Conservation (phyloP, 768 basidiomycete genomes). For the Calocera cornea region DNA sequence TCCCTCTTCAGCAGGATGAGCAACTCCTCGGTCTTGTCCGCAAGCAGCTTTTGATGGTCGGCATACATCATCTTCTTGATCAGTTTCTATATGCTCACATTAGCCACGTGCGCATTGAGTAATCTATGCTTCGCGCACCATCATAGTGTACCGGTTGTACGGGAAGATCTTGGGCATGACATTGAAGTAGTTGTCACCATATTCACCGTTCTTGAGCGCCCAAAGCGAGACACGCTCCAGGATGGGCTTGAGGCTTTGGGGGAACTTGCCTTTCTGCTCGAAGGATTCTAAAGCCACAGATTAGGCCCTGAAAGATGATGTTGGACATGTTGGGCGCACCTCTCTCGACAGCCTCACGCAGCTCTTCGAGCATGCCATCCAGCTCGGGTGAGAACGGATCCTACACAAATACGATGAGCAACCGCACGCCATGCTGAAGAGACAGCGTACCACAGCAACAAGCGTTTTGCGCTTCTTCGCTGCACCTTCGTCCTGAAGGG, state of each 20-base stretch:
- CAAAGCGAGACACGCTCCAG: conserved; percentile 58
- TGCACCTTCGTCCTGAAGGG: neutral
- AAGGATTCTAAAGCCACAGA: conserved; percentile 44
- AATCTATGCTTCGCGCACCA: conserved; percentile 32
- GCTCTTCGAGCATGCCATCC: conserved; percentile 42
- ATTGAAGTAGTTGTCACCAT: conserved; percentile 84
- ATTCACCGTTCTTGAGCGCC: conserved; percentile 74
- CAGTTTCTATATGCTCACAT: conserved; percentile 51
- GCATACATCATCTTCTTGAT: conserved; percentile 78
- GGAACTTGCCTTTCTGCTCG: conserved; percentile 81
- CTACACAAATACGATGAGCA: neutral
- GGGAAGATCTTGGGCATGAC: conserved; percentile 78
- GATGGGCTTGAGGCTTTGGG: conserved; percentile 57
- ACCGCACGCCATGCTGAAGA: neutral
- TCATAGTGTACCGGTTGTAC: conserved; percentile 93
- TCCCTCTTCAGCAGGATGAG: conserved; percentile 47
- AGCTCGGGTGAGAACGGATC: conserved; percentile 58
- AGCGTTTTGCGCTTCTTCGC: conserved; percentile 7
- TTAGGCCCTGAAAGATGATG: neutral
- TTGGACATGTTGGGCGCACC: conserved; percentile 28
- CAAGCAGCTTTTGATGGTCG: conserved; percentile 54
- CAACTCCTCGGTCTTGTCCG: conserved; percentile 52
- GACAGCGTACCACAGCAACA: neutral
- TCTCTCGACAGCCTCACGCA: conserved; percentile 46
- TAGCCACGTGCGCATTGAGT: neutral